phyloP scores from a whole-genome alignment of 176 grass and related monocot genomes.

The Coix lacrymajobi region DNA sequence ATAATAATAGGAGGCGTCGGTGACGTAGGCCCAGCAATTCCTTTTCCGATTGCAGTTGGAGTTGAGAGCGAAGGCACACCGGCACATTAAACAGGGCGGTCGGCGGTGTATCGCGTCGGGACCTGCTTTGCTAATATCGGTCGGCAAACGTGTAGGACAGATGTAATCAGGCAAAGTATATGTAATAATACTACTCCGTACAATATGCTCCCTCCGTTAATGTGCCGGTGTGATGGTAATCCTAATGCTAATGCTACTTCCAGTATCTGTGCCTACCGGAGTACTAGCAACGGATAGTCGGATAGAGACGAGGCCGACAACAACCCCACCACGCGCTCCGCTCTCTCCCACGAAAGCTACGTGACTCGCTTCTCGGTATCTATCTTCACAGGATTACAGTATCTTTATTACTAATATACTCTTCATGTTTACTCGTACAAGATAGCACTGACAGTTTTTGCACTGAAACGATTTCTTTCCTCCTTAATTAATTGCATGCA shows the following conservation, averaged over 20 bases:
- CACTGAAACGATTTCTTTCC: background rate
- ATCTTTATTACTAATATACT: too few species aligned
- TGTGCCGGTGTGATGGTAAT: background rate
- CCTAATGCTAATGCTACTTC: background rate
- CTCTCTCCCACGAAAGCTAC: background rate
- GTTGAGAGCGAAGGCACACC: conserved; percentile 17
- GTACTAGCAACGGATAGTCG: background rate
- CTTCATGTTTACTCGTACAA: too few species aligned
- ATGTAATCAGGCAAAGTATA: too few species aligned
- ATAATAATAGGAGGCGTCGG: background rate
- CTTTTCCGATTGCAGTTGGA: background rate
- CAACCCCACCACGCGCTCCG: background rate
- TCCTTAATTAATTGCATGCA: too few species aligned
- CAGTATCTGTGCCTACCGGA: background rate
- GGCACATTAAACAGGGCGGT: background rate
- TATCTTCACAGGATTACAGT: too few species aligned
- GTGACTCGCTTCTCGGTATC: background rate
- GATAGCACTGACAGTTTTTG: too few species aligned
- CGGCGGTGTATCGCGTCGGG: background rate
- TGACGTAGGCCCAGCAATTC: background rate
- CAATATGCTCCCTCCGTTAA: too few species aligned
- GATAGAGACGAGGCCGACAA: background rate
- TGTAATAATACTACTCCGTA: too few species aligned
- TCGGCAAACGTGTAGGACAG: too few species aligned
- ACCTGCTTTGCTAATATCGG: background rate